phyloP scores from a whole-genome alignment of 495 filamentous ascomycete genomes.

The Podospora conica region DNA sequence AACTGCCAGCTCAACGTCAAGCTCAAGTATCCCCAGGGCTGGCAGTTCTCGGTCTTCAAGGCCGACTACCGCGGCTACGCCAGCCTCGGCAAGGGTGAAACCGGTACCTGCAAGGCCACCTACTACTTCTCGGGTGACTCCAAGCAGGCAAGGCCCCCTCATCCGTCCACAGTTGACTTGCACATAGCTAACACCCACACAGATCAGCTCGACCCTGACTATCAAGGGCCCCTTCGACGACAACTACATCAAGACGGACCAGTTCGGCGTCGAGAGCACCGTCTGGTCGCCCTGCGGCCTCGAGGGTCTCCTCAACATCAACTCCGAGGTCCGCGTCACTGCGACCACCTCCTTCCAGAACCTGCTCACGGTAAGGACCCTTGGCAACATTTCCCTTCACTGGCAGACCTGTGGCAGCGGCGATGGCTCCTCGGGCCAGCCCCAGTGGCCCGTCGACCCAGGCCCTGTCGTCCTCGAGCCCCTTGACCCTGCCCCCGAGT shows the following conservation, averaged over 20 bases:
- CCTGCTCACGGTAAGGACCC: conserved; percentile 25
- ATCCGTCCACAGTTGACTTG: not conserved
- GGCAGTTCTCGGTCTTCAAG: conserved; percentile 47
- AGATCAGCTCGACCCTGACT: conserved; percentile 29
- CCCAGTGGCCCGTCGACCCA: not conserved
- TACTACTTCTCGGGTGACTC: conserved; percentile 47
- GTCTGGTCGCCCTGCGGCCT: conserved; percentile 41
- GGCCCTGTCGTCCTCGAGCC: not conserved
- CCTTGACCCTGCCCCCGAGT: not conserved
- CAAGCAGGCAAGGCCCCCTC: conserved; percentile 15
- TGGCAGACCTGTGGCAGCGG: conserved; percentile 13
- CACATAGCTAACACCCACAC: not conserved
- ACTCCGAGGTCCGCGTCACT: conserved; percentile 35
- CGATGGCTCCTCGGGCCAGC: not conserved
- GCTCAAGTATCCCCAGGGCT: conserved; percentile 45
- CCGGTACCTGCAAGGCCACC: conserved; percentile 42
- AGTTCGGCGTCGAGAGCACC: conserved; percentile 32
- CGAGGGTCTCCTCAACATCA: conserved; percentile 38
- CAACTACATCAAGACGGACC: conserved; percentile 35
- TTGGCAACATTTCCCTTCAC: conserved; percentile 3
- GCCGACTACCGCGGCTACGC: conserved; percentile 48
- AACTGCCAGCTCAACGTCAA: conserved; percentile 50
- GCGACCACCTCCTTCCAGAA: conserved; percentile 15
- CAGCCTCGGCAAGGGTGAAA: conserved; percentile 35
- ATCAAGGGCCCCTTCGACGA: conserved; percentile 34